These are phyloP conservation scores for Asterionellopsis glacialis DNA, from an alignment of 108 stramenopile genomes.

Conservation along the genomic window DNA sequence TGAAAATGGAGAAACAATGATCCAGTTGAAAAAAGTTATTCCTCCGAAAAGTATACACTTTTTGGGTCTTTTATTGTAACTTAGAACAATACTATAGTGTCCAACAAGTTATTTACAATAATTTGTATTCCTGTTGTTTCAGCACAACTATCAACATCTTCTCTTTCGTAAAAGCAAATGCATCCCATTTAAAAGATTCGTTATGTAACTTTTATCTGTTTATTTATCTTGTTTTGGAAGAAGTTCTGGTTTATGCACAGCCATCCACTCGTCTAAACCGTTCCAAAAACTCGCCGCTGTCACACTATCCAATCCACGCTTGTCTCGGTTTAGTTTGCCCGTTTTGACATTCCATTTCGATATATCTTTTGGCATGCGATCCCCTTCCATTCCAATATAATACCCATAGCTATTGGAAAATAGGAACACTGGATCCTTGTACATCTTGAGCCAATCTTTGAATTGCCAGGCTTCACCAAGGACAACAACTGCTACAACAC, in stretches of 20 bases:
- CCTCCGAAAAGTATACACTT: neutral
- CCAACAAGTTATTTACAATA: too few relatives aligned
- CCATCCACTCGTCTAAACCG: constrained; percentile 79
- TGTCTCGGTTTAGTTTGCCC: constrained; percentile 63
- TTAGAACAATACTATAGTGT: neutral
- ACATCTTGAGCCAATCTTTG: constrained; percentile 83
- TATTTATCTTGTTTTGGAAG: constrained; percentile 15
- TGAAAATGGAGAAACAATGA: neutral
- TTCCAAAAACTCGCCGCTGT: constrained; percentile 84
- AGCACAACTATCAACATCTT: too few relatives aligned
- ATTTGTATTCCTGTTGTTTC: too few relatives aligned
- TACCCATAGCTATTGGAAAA: constrained; percentile 72
- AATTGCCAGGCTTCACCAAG: constrained; percentile 96
- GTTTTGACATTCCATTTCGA: constrained; percentile 63
- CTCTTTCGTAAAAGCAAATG: too few relatives aligned
- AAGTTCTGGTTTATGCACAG: constrained; percentile 71
- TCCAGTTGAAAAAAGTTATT: neutral
- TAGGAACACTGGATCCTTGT: constrained; percentile 77
- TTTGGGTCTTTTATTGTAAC: neutral
- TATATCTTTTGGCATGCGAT: constrained; percentile 56
- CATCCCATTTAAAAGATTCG: neutral
- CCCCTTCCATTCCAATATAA: constrained; percentile 78
- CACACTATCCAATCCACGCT: constrained; percentile 80
- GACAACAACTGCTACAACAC: constrained; percentile 90
- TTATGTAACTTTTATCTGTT: neutral